These are phyloP conservation scores for Selaginella moellendorffii DNA, from an alignment of 75 land plant genomes.

Conservation along the genomic window DNA sequence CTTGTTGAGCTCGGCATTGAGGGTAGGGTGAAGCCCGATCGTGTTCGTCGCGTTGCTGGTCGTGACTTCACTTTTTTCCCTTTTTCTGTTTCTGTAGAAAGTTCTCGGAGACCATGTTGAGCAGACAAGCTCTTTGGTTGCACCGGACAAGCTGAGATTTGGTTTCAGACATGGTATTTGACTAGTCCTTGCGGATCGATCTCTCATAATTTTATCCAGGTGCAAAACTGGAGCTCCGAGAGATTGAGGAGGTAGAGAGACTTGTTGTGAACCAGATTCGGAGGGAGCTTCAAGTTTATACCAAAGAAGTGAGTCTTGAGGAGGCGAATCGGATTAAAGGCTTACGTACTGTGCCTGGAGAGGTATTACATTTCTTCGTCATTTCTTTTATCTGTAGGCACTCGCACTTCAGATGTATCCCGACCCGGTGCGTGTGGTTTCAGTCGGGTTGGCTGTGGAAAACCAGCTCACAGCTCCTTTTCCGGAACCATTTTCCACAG, in stretches of 20 bases:
- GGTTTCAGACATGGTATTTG: slow-evolving; percentile 95
- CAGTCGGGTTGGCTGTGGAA: slow-evolving; percentile 70
- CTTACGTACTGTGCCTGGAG: slow-evolving; percentile 94
- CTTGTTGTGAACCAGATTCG: slow-evolving; percentile 78
- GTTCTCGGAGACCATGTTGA: slow-evolving; percentile 91
- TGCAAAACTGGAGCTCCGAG: slow-evolving; percentile 50
- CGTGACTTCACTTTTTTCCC: no score
- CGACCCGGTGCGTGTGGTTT: slow-evolving; percentile 86
- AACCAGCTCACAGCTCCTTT: slow-evolving; percentile 75
- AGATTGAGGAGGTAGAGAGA: slow-evolving; percentile 59
- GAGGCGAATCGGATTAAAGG: slow-evolving; percentile 81
- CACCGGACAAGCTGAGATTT: slow-evolving; percentile 81
- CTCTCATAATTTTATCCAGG: slow-evolving; percentile 27
- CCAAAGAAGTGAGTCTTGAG: slow-evolving; percentile 65
- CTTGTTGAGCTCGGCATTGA: slow-evolving; percentile 81
- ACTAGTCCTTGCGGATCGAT: no score
- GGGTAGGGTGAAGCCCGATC: slow-evolving; percentile 27
- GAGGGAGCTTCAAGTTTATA: slow-evolving; percentile 64
- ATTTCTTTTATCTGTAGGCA: neutral
- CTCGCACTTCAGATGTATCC: slow-evolving; percentile 71
- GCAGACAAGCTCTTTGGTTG: slow-evolving; percentile 94
- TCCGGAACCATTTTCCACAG: slow-evolving; percentile 74
- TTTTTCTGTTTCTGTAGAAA: no score
- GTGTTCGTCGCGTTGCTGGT: slow-evolving; percentile 2
- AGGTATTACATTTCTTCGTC: slow-evolving; percentile 27